phyloP scores from a whole-genome alignment of 257 asterid species.

The Solanum medicagineum region DNA sequence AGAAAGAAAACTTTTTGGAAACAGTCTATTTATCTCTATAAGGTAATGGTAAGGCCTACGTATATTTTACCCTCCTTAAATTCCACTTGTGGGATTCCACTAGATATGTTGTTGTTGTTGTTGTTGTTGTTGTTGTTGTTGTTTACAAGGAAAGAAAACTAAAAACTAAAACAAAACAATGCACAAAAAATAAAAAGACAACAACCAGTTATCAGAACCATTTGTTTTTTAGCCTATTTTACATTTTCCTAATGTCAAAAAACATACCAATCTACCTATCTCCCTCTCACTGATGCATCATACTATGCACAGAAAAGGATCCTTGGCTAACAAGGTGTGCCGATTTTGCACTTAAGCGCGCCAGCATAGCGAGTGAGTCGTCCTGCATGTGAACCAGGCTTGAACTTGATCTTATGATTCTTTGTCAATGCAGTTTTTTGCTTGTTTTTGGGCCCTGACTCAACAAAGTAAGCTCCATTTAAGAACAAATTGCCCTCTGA shows the following conservation, averaged over 20 bases:
- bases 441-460: slow-evolving; percentile 27
- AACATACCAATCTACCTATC: neutral
- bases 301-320: neutral
- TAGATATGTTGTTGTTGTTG: no score
- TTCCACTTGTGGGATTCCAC: no score
- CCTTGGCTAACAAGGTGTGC: neutral
- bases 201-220: neutral
- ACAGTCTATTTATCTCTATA: no score
- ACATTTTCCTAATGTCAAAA: neutral
- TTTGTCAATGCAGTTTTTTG: neutral
- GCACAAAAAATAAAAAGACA: neutral
- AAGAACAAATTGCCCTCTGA: slow-evolving; percentile 34
- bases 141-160: neutral
- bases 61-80: no score
- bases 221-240: neutral
- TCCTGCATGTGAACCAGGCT: slow-evolving; percentile 4
- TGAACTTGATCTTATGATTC: slow-evolving; percentile 12
- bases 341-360: neutral
- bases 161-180: neutral
- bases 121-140: neutral
- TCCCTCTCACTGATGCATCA: neutral
- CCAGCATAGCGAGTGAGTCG: slow-evolving; percentile 2
- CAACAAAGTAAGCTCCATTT: slow-evolving; percentile 33
- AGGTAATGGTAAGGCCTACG: no score
- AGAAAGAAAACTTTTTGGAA: neutral